Percentiles rank a stretch among this genome's conserved stretches.
Conservation (phyloP, 2,329 filamentous ascomycete genomes). For the Trematosphaeria pertusa region DNA sequence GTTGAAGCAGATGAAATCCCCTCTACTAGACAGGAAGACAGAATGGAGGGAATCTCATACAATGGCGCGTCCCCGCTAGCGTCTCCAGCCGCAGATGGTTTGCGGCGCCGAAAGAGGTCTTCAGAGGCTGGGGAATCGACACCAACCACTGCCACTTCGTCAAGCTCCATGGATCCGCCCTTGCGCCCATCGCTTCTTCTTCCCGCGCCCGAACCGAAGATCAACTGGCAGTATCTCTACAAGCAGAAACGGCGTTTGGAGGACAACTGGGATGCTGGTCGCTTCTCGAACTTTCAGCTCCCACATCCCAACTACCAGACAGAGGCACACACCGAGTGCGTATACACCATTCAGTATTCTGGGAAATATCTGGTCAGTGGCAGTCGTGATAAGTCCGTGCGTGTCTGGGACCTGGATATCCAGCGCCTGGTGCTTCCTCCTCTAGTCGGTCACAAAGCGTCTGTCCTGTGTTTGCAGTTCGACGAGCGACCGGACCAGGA, state of each 20-base stretch:
- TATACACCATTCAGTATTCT: conserved; percentile 93
- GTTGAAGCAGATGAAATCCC: conserved; percentile 55
- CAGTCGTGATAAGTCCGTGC: conserved; percentile 84
- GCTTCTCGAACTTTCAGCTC: conserved; percentile 85
- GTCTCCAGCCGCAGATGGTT: conserved; percentile 22
- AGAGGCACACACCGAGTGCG: conserved; percentile 89
- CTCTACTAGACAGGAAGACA: conserved; percentile 35
- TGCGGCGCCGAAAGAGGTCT: conserved; percentile 26
- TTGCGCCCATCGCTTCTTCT: conserved; percentile 43
- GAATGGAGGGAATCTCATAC: conserved; percentile 49
- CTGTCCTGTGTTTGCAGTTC: conserved; percentile 93
- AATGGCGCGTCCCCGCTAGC: conserved; percentile 24
- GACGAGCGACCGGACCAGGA: conserved; percentile 88
- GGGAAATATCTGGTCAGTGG: conserved; percentile 89
- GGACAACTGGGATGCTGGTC: conserved; percentile 87
- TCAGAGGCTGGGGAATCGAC: conserved; percentile 12
- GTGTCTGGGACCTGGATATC: conserved; percentile 88
- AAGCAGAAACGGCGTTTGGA: conserved; percentile 85
- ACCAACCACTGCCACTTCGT: conserved; percentile 15
- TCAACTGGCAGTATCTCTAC: conserved; percentile 95
- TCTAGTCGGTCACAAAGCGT: conserved; percentile 78
- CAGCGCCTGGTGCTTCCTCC: conserved; percentile 78
- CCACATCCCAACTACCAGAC: conserved; percentile 81
- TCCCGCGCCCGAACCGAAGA: conserved; percentile 58
- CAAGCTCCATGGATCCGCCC: conserved; percentile 28